phyloP scores from a whole-genome alignment of 805 yeast genomes.

The Spathaspora gorwiae region DNA sequence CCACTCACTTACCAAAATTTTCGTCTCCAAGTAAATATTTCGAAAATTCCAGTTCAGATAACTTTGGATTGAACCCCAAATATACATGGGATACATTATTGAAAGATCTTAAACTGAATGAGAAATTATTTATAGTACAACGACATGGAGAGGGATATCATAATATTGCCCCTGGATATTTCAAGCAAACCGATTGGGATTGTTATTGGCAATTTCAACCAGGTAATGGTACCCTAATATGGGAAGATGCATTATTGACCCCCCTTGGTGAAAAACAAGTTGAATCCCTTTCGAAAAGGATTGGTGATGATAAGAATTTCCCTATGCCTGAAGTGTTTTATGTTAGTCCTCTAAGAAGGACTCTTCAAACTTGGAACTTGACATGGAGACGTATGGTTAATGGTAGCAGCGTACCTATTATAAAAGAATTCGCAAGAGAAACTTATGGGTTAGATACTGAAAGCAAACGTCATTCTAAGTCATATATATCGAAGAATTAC shows the following conservation, averaged over 20 bases:
- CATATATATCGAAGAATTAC: constrained; percentile 15
- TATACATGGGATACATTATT: constrained; percentile 21
- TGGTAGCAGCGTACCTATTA: constrained; percentile 14
- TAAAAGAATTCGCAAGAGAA: constrained; percentile 27
- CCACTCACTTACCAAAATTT: not conserved
- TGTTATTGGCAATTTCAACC: constrained; percentile 23
- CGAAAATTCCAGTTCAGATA: constrained; percentile 1
- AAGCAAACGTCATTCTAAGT: constrained; percentile 22
- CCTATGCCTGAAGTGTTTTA: constrained; percentile 25
- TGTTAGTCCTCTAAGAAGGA: constrained; percentile 28
- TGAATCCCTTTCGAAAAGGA: constrained; percentile 9
- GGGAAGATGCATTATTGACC: constrained; percentile 31
- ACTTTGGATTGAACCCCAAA: constrained; percentile 19
- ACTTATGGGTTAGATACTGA: constrained; percentile 30
- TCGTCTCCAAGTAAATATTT: not conserved
- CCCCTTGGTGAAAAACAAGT: constrained; percentile 17
- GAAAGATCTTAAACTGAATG: constrained; percentile 4
- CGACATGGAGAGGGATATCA: constrained; percentile 35
- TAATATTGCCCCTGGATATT: constrained; percentile 17
- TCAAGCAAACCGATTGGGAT: constrained; percentile 16
- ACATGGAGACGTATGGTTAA: constrained; percentile 19
- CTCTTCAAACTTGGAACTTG: constrained; percentile 24
- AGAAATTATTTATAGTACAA: constrained; percentile 24
- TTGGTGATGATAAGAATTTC: constrained; percentile 9
- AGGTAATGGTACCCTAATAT: constrained; percentile 18